Base-by-base conservation (phyloP, 1,284 basidiomycete genomes). In the Cutaneotrichosporon spelunceum region DNA sequence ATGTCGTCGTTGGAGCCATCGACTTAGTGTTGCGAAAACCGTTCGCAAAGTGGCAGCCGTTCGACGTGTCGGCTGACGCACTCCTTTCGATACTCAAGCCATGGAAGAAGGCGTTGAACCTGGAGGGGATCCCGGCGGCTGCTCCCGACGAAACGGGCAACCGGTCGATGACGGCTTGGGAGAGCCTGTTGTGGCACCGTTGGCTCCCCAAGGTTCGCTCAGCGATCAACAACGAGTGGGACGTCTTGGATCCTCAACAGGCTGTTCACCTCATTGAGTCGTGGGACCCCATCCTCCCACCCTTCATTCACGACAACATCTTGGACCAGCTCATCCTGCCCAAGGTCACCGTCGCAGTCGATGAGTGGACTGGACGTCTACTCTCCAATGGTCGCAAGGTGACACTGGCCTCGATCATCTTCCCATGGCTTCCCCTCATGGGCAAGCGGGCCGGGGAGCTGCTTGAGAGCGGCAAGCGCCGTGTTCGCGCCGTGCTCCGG, bases 201-300 rank as follows among this genome's bases (percentile, higher is more conserved):
- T 99, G 94, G 95, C 81, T 99, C 26, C 96, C 96, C 0, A 89
- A 86, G 77, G 87, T 99, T n/a, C 87, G 96, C 30, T 89, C 90
- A 0, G 83, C 86, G 10, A 86, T 96, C 76, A 96, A 96, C 77
- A 97, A 97, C 76, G 87, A 91, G 23, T 99, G 96, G 95, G 82
- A 85, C 19, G 86, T 93, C 0, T 80, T 84, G 45, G 80, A 87
- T 39, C 87, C 93, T 2, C 81, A 85, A 10, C 85, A 88, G 9
- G 91, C 88, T 4, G 86, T 97, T 33, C 85, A 84, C 42, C 81
- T 99, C 1, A 89, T 93, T 73, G 90, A 96, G 75, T 83, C 87
- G 0, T 99, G 96, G 96, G 85, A 86, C 2, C 83, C 85, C 0
- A 85, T 96, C 57, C 83, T 99, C 1, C 96, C 96, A 0, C 82